These are phyloP conservation scores for Bruguiera gymnorhiza DNA, from an alignment of 345 rosid species.

Conservation along the genomic window DNA sequence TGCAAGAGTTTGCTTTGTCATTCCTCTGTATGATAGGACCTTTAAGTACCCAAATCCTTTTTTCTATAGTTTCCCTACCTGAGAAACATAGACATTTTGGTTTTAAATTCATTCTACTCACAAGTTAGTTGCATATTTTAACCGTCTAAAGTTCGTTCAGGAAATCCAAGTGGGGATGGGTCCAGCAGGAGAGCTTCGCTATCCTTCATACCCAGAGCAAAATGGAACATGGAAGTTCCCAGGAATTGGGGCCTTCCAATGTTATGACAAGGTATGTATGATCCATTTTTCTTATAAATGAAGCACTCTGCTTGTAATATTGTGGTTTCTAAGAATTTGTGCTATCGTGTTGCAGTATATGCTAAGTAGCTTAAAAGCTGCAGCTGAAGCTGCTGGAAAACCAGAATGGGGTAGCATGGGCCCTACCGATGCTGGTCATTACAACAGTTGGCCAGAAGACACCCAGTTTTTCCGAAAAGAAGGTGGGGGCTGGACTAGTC, in stretches of 20 bases:
- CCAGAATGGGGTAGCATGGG: constrained; percentile 96
- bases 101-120: background rate
- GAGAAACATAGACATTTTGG: background rate
- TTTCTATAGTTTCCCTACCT: background rate
- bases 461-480: constrained; percentile 76
- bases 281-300: background rate
- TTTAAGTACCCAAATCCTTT: no score
- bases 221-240: constrained; percentile 92
- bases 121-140: constrained; percentile 1
- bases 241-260: constrained; percentile 97
- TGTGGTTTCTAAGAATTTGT: constrained; percentile 1
- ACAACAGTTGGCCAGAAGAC: constrained; percentile 98
- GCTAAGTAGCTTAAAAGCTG: constrained; percentile 75
- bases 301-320: background rate
- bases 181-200: constrained; percentile 96
- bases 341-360: constrained; percentile 54
- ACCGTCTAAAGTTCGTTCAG: constrained; percentile 29
- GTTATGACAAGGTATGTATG: constrained; percentile 71
- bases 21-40: no score
- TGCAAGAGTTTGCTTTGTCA: no score
- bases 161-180: constrained; percentile 99
- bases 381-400: constrained; percentile 82
- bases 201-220: constrained; percentile 86
- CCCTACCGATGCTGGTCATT: constrained; percentile 92
- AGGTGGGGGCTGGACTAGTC: constrained; percentile 76